Conservation (phyloP, 768 basidiomycete genomes). For the Lentinula sp. region DNA sequence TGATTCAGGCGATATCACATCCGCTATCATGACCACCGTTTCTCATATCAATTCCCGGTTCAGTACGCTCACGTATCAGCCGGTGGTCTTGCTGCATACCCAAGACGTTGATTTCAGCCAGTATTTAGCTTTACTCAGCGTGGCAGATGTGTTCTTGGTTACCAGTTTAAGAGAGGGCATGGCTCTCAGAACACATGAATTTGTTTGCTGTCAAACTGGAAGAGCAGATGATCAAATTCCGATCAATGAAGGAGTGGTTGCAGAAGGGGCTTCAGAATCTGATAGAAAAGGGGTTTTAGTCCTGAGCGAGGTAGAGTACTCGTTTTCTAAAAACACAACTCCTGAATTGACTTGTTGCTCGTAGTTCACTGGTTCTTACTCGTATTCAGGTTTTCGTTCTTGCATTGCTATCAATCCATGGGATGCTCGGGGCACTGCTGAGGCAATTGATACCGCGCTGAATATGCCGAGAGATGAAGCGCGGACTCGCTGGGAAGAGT, state of each 20-base stretch:
- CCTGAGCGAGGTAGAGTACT: constrained; percentile 59
- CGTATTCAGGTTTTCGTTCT: constrained; percentile 80
- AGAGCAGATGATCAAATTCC: background rate
- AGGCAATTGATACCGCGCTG: constrained; percentile 73
- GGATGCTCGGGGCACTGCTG: constrained; percentile 78
- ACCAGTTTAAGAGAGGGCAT: constrained; percentile 85
- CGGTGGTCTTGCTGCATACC: constrained; percentile 80
- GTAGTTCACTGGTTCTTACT: constrained; percentile 88
- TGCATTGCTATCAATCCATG: constrained; percentile 87
- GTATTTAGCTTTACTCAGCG: constrained; percentile 75
- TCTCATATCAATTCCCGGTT: constrained; percentile 79
- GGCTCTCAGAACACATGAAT: constrained; percentile 80
- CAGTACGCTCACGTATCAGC: constrained; percentile 82
- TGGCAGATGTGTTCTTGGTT: constrained; percentile 82
- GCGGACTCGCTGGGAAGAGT: constrained; percentile 51
- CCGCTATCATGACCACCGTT: constrained; percentile 27
- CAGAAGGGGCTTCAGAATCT: background rate
- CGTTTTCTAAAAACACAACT: background rate
- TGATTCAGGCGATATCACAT: constrained; percentile 1
- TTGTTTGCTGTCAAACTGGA: constrained; percentile 78
- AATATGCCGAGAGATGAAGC: constrained; percentile 77
- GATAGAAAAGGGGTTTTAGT: constrained; percentile 60
- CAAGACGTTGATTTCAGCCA: constrained; percentile 82
- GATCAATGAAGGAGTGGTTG: constrained; percentile 17
- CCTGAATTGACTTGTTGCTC: background rate